Conservation (phyloP, 192 early-diverging fungal genomes). For the Haplosporangium gracile region DNA sequence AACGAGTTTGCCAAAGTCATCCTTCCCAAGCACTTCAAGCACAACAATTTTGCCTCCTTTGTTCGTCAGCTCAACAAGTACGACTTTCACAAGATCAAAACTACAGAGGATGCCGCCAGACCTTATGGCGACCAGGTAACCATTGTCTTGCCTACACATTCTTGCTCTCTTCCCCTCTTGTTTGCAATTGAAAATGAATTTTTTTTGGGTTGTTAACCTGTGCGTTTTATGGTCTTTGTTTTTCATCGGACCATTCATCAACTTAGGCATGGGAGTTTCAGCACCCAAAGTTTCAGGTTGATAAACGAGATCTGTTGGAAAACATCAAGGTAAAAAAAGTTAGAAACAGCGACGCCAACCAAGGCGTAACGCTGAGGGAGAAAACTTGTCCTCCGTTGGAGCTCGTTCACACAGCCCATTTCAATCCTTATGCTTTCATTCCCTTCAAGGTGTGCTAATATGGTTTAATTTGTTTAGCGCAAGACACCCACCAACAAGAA, state of each 20-base stretch:
- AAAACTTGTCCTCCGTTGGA: too few species aligned
- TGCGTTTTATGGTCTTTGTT: not conserved
- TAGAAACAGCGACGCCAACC: not conserved
- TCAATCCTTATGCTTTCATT: not conserved
- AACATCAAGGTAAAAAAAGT: constrained; percentile 62
- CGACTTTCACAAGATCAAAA: constrained; percentile 82
- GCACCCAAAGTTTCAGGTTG: constrained; percentile 75
- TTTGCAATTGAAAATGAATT: constrained; percentile 3
- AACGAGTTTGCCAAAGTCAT: constrained; percentile 77
- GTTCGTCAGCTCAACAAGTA: constrained; percentile 87
- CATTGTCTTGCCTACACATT: not conserved
- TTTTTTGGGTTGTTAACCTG: not conserved
- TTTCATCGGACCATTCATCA: not conserved
- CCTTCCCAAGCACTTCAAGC: constrained; percentile 79
- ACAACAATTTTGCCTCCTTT: constrained; percentile 78
- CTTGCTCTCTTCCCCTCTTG: not conserved
- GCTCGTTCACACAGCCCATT: not conserved
- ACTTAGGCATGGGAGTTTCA: constrained; percentile 74
- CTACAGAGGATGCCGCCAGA: constrained; percentile 59
- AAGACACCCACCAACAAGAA: constrained; percentile 58
- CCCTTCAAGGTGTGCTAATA: not conserved
- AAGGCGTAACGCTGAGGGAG: too few species aligned
- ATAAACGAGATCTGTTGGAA: constrained; percentile 67
- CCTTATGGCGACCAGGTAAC: constrained; percentile 70
- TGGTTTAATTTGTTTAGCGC: constrained; percentile 35